Base-by-base conservation (phyloP, 805 yeast genomes). In the Kluyveromyces aestuarii region DNA sequence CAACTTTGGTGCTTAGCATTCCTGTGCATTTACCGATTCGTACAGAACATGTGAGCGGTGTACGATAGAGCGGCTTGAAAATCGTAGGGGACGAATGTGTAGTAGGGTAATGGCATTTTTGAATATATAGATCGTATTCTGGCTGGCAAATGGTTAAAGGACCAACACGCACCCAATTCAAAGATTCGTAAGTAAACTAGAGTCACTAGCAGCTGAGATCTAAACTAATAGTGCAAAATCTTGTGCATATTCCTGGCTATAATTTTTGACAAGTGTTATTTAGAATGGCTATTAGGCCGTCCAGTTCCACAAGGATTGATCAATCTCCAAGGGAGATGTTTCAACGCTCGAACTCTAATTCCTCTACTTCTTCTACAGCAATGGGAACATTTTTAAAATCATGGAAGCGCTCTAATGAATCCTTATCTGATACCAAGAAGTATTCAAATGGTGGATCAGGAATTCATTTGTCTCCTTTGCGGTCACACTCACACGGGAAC, bases 371-470 rank as follows among this genome's bases (percentile, higher is more conserved):
- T n/a, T 40, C 52, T 3, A 47, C 45, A 8, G 19, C 48, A 21
- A 47, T 48, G 10, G 53, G 53, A 17, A 48, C 53, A 27, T 27
- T 50, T 8, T 39, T 50, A 27, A 50, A 48, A 37, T 36, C 50
- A 10, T 48, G 47, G 44, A 47, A 47, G 36, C 37, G 19, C 8
- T 47, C 52, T 13, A 47, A 41, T 13, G 42, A 43, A 5, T 33
- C 45, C 5, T 19, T 43, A 3, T 10, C 30, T 8, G 45, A 43
- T 33, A 13, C 38, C 10, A 43, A 43, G 45, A 43, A 43, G 39
- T 27, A 43, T 19, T 33, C 45, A 33, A 27, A n/a, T 6, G 16
- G 36, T 5, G 14, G 27, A 8, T 35, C 39, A 11, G 19, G 30
- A 16, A 21, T 9, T 3, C 45, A 43, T 38, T 27, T 43, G 45